Evolutionary conservation across 2,329 filamentous ascomycete species (phyloP).

Genomic region (Calonectria pseudoreteaudii): DNA sequence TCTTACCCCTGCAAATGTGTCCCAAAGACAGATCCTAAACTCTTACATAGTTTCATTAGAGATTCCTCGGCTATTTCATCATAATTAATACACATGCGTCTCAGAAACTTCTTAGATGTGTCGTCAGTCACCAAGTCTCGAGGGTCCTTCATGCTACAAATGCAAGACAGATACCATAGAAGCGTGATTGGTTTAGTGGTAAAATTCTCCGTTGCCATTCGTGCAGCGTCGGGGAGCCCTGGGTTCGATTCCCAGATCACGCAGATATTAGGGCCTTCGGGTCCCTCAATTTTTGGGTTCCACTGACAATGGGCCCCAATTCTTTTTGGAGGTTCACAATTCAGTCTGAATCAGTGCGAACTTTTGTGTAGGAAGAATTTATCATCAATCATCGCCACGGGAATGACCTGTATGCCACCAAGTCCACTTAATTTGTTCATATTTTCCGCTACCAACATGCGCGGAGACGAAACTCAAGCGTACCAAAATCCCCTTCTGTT

Average conservation of each 20-base stretch:
- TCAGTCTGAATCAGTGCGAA: background rate
- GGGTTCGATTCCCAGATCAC: slow-evolving; percentile 4
- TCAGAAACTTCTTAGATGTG: background rate
- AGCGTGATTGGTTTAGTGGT: slow-evolving; percentile 5
- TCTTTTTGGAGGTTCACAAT: no score
- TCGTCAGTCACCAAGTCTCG: background rate
- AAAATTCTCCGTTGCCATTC: slow-evolving; percentile 3
- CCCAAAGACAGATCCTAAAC: background rate
- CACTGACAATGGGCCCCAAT: no score
- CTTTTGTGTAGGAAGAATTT: background rate
- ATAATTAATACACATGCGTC: no score
- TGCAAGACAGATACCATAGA: rapidly evolving
- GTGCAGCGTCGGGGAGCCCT: background rate
- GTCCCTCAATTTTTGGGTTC: no score
- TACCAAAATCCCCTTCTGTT: no score
- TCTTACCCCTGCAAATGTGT: background rate
- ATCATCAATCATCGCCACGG: background rate
- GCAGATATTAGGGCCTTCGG: no score
- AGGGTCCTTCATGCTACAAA: background rate
- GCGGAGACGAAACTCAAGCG: no score
- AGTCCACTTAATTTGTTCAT: background rate
- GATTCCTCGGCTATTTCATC: background rate
- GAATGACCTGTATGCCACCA: background rate
- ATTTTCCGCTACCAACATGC: background rate
- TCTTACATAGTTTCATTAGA: no score